Percentiles rank a stretch among this genome's conserved stretches.
These are phyloP conservation scores for Botryotinia calthae DNA, from an alignment of 2,329 filamentous ascomycete genomes.

Conservation along the genomic window DNA sequence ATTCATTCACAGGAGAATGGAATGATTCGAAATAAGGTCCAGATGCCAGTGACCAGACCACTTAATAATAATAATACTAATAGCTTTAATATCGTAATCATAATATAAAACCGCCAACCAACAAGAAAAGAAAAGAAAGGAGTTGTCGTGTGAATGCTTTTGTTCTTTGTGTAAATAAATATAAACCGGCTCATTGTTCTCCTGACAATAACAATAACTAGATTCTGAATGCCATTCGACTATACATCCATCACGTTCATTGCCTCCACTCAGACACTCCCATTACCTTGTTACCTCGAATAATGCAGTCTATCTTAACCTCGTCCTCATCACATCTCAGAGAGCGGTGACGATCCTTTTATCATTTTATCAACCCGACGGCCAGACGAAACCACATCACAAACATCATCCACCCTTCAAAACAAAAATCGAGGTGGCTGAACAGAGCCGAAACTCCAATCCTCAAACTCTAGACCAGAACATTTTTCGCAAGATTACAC, in stretches of 20 bases:
- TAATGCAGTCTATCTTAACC: conserved; percentile 2
- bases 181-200: not conserved
- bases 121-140: conserved; percentile 6
- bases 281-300: not conserved
- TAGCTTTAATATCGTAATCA: not conserved
- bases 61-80: not conserved
- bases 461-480: not conserved
- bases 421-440: conserved; percentile 17
- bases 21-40: conserved; percentile 1
- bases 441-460: conserved; percentile 5
- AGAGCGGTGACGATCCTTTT: conserved; percentile 11
- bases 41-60: conserved; percentile 10
- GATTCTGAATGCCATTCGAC: not conserved
- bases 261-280: not conserved
- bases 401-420: conserved; percentile 5
- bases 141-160: not conserved
- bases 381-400: not conserved
- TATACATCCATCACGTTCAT: not conserved
- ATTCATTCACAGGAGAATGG: not conserved
- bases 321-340: not conserved
- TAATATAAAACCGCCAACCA: conserved; percentile 9
- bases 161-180: not conserved
- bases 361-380: not conserved
- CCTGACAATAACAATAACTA: not conserved
- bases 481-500: conserved; percentile 9